Evolutionary conservation across 176 grass and related monocot genomes (phyloP).

Genomic region (Chrysopogon serrulatus): DNA sequence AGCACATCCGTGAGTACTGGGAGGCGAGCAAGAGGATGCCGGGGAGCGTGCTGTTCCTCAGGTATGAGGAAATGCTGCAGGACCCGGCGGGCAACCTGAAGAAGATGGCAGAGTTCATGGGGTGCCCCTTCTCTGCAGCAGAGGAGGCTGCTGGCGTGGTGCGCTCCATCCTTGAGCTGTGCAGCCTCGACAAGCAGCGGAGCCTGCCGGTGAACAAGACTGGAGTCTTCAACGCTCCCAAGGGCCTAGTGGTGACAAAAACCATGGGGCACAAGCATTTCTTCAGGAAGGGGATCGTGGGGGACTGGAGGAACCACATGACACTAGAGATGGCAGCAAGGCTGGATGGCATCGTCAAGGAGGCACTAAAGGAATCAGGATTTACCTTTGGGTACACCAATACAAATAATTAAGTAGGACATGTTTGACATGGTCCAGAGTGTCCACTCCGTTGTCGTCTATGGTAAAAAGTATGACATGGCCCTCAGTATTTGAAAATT

Average conservation of each 20-base stretch:
- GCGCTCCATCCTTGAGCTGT: not conserved
- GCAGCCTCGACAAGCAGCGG: constrained; percentile 7
- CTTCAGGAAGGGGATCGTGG: constrained; percentile 9
- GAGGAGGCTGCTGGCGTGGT: constrained; percentile 4
- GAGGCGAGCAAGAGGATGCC: not conserved
- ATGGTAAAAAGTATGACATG: no score
- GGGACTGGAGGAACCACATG: no score
- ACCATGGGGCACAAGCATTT: not conserved
- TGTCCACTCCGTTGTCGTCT: no score
- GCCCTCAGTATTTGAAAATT: no score
- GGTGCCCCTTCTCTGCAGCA: not conserved
- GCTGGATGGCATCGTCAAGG: not conserved
- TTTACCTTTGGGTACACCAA: not conserved
- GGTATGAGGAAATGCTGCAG: constrained; percentile 29
- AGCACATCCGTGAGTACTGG: constrained; percentile 29
- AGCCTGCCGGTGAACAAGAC: not conserved
- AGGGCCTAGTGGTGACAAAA: not conserved
- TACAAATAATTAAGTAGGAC: no score
- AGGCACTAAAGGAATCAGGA: constrained; percentile 11
- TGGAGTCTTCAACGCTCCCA: no score
- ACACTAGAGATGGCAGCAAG: constrained; percentile 30
- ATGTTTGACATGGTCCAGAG: no score
- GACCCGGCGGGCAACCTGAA: not conserved
- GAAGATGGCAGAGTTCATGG: constrained; percentile 31
- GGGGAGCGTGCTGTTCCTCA: constrained; percentile 3